These are phyloP conservation scores for Capronia coronata DNA, from an alignment of 2,329 filamentous ascomycete species.

Conservation along the genomic window DNA sequence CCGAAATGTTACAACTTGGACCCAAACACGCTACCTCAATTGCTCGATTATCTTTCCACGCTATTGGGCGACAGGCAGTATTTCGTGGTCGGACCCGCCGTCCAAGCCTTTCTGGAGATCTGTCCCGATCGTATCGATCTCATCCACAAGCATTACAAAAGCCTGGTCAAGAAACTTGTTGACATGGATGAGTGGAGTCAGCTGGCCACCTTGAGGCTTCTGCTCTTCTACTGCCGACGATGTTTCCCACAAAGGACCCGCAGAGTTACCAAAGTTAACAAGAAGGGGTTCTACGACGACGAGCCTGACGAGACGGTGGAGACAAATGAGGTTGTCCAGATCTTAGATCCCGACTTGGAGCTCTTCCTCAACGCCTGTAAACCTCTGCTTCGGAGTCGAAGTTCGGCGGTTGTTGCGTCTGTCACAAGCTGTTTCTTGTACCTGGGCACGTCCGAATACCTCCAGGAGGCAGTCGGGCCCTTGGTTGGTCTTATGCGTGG, in stretches of 20 bases:
- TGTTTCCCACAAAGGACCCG: conserved; percentile 72
- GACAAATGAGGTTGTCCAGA: conserved; percentile 48
- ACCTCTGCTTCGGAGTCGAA: conserved; percentile 84
- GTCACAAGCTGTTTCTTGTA: conserved; percentile 80
- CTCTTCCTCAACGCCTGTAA: conserved; percentile 72
- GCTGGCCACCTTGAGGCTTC: conserved; percentile 69
- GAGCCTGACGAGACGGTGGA: conserved; percentile 44
- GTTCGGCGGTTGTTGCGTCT: conserved; percentile 83
- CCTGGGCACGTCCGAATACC: conserved; percentile 70
- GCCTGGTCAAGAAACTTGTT: conserved; percentile 79
- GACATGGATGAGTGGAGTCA: conserved; percentile 99
- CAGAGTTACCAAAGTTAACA: conserved; percentile 51
- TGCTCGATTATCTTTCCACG: conserved; percentile 71
- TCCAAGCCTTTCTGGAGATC: conserved; percentile 79
- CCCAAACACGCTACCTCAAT: conserved; percentile 72
- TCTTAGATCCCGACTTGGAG: conserved; percentile 74
- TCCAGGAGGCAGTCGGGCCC: conserved; percentile 70
- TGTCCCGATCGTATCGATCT: conserved; percentile 83
- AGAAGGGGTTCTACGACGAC: conserved; percentile 78
- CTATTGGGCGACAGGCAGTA: conserved; percentile 88
- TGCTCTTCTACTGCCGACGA: conserved; percentile 76
- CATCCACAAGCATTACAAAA: conserved; percentile 82
- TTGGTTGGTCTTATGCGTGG: conserved; percentile 78
- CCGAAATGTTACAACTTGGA: conserved; percentile 94
- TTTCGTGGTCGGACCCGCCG: conserved; percentile 90